Evolutionary conservation across 2,329 filamentous ascomycete species (phyloP), one percentile per base, ranked within the genome.

Genomic region (Calonectria pteridis): DNA sequence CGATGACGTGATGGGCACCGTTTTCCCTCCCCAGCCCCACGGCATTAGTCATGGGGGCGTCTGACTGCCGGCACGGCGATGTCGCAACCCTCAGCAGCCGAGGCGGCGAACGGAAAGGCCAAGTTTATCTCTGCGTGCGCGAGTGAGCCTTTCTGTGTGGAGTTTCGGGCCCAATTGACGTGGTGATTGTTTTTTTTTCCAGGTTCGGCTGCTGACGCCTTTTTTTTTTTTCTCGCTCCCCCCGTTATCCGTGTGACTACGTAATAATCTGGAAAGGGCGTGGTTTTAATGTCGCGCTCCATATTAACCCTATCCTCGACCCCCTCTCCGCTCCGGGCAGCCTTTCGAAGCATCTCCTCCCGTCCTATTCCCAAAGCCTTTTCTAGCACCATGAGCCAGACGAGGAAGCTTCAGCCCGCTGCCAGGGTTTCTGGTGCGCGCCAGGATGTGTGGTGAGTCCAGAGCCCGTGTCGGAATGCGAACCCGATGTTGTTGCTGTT

Each of bases 361-460:
- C 74, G 72, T 76, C 71, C 75, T 67, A 43, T 64, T 49, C 71
- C 59, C 59, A 77, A 77, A 75, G 46, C 67, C n/a, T 77, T 78
- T 49, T 76, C 73, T 75, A 81, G 83, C 69, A 82, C 79, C 59
- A 89, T 89, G 86, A 81, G 83, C 76, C 82, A 84, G 35, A 85
- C 84, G 55, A 81, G 83, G 49, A 89, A 89, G 79, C 81, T 89
- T 43, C 87, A 87, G 83, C 88, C 88, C 46, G 88, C 88, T 6
- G 87, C 87, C 31, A 82, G 88, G 31, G 88, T 90, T 23, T 85
- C 87, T 13, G 86, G 86, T 28, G 86, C 87, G 79, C 84, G 86
- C 80, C 87, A 89, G 75, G 86, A 90, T 87, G 88, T 90, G 49
- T 90, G 88, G 88, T 89, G 75, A 82, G 86, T 76, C 35, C 28